Evolutionary conservation across 345 rosid genomes (phyloP), one percentile per base, ranked within the genome.

Genomic region (Citropsis articulata): DNA sequence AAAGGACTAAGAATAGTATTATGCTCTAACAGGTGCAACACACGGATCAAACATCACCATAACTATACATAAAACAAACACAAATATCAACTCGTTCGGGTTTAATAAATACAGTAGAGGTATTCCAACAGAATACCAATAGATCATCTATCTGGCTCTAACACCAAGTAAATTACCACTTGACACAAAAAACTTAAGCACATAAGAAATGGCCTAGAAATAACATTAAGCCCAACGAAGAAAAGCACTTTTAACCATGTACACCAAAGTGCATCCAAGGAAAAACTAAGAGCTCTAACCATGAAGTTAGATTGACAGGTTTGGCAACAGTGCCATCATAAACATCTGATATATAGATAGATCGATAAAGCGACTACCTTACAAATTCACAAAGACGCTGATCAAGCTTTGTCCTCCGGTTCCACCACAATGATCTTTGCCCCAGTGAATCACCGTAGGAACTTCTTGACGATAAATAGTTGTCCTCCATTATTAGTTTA

Each of bases 401-500:
- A 88, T 96, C 98, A 75, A 96, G 88, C 79, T 88, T 90, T 85
- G 84, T 91, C 84, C 98, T 92, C 75, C 83, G 78, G 82, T 68
- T 80, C 98, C 99, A 94, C 99, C 98, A 96, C 63, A 81, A 78
- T 36, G 78, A 69, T 83, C 97, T 87, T 62, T 73, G 79, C 76
- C 81, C 87, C 81, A 78, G 81, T 22, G 94, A 88, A 86, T 90
- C 95, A 85, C 89, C 93, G 19, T 84, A 85, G 78, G 66, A 83
- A 30, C 55, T 50, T 7, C 89, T 82, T 74, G 97, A 88, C 42
- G 95, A 89, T 77, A 79, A 42, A 81, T 88, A 89, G 81, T 84
- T 94, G 86, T 88, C 93, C 86, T 92, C 94, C 87, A 94, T 72
- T 75, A 96, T 91, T 83, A 78, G 75, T 88, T 85, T 92, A 82